phyloP scores from a whole-genome alignment of 257 asterid genomes.

The Thymus mandschuricus region DNA sequence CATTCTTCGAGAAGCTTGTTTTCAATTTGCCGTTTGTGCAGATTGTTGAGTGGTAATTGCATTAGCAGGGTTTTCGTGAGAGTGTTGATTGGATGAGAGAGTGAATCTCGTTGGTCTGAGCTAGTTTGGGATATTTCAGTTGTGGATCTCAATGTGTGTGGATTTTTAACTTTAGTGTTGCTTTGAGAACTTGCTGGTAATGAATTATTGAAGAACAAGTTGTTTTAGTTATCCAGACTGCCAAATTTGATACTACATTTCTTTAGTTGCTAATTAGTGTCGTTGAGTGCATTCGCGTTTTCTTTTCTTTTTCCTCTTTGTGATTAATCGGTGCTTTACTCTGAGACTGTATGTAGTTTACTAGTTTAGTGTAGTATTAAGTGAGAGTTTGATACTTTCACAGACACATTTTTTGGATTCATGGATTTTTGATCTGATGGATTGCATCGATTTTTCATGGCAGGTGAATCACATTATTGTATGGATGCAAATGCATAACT shows the following conservation, averaged over 20 bases:
- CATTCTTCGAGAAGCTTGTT: too few species aligned
- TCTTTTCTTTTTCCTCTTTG: too few species aligned
- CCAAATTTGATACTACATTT: not conserved
- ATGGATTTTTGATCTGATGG: conserved; percentile 7
- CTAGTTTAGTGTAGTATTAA: conserved; percentile 2
- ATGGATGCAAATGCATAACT: too few species aligned
- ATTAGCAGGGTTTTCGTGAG: conserved; percentile 7
- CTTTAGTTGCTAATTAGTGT: conserved; percentile 9
- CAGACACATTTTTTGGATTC: not conserved
- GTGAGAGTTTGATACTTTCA: conserved; percentile 1
- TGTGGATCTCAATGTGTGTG: conserved; percentile 29
- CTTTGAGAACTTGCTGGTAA: not conserved
- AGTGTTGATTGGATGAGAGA: not conserved
- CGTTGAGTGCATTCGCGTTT: too few species aligned
- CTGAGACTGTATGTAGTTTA: conserved; percentile 12
- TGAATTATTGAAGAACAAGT: not conserved
- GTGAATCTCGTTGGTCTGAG: not conserved
- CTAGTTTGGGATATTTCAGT: conserved; percentile 10
- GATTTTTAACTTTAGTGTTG: conserved; percentile 20
- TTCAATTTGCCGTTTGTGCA: not conserved
- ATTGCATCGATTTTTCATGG: too few species aligned
- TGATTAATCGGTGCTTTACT: not conserved
- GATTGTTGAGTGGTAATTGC: conserved; percentile 17
- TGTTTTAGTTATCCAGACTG: conserved; percentile 1
- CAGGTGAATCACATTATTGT: too few species aligned